Base-by-base conservation (phyloP, 495 filamentous ascomycete species). In the Acidiella bohemica region DNA sequence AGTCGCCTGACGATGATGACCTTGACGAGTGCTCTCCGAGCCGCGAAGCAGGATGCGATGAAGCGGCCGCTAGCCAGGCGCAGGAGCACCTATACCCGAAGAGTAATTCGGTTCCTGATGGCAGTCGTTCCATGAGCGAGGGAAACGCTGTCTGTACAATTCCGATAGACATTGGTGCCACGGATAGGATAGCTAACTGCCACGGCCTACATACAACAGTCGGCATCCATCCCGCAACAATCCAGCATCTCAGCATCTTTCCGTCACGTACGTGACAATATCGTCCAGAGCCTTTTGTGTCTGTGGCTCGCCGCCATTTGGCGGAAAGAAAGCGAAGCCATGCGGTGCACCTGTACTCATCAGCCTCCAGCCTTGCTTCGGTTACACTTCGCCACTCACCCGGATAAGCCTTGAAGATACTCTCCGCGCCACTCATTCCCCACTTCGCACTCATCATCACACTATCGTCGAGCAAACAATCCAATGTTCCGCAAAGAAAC, bases 381-480 rank as follows among this genome's bases (percentile, higher is more conserved):
- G 18, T 34, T 17, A 34, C 18, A 9, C 14, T 8, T 20, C 9
- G 22, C 18, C 32, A 55, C n/a, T 62, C 66, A 6, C 71, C 72
- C 21, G 65, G 61, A 53, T 67, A 71, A 5, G 72, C 51, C 52
- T 64, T 73, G 8, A 70, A 42, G 4, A 69, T 46, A 1, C 59
- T 55, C 52, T 72, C 63, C 13, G 59, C 64, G 13, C 72, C 70
- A 20, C 59, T 56, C 50, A 67, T 63, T 53, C 45, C 31, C 68
- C 69, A 75, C 55, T 67, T 69, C 14, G 57, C 51, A 5, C 53
- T 53, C 70, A 77, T 75, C 23, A 70, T 42, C 17, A 75, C 46
- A 13, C 61, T 68, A 50, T 75, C 72, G 54, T 75, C 72, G 5
- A 73, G 50, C 53, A 75, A 39, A 11, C 54, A 58, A 50, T 76